Conservation (phyloP, 2,329 filamentous ascomycete species). For the Talaromyces funiculosus region DNA sequence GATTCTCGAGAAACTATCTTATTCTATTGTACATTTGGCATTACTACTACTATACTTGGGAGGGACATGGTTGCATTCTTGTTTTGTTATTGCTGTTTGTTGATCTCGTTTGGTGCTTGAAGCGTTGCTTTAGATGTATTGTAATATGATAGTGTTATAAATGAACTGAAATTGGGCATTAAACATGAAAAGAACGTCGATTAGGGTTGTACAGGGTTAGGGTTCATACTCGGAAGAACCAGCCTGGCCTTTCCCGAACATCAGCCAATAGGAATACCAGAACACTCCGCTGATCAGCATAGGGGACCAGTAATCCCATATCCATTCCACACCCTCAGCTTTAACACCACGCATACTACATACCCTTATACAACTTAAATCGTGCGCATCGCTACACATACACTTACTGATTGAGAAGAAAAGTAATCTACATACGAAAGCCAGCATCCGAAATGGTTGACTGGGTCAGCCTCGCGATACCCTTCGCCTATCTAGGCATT, state of each 20-base stretch:
- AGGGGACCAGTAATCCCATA: background rate
- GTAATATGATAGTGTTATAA: background rate
- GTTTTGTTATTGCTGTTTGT: background rate
- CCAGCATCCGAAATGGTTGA: conserved; percentile 47
- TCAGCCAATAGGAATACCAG: conserved; percentile 6
- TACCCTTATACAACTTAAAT: background rate
- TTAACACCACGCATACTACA: background rate
- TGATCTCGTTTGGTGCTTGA: background rate
- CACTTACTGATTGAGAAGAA: background rate
- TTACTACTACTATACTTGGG: conserved; percentile 1
- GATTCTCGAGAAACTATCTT: background rate
- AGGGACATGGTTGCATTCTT: conserved; percentile 8
- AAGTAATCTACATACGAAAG: background rate
- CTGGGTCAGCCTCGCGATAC: conserved; percentile 80
- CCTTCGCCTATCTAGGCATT: conserved; percentile 82
- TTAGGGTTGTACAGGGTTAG: background rate
- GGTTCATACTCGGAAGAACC: conserved; percentile 9
- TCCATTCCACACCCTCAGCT: background rate
- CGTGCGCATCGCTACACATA: background rate
- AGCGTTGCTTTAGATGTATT: conserved; percentile 4
- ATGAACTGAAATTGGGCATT: background rate
- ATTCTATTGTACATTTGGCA: conserved; percentile 10
- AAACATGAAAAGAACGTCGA: background rate
- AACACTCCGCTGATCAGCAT: conserved; percentile 1
- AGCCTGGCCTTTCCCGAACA: conserved; percentile 22